Conservation (phyloP, 345 rosid genomes). For the Clarkia xantiana region DNA sequence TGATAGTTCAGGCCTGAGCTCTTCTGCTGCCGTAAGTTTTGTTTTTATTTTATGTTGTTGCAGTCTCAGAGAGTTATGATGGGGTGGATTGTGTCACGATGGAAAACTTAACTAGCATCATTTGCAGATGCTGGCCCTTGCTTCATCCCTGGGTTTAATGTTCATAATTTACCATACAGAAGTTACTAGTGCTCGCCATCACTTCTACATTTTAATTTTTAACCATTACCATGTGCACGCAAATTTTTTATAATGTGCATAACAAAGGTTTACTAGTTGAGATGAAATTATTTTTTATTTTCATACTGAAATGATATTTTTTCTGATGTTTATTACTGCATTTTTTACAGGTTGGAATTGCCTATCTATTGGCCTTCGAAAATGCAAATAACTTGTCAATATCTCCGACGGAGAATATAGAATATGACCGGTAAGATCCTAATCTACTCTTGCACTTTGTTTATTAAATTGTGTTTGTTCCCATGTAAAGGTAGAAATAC, state of each 20-base stretch:
- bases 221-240: too few relatives aligned
- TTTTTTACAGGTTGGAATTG: slow-evolving; percentile 63
- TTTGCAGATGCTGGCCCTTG: too few relatives aligned
- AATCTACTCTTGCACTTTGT: neutral
- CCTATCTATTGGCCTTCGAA: slow-evolving; percentile 86
- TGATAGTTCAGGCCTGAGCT: slow-evolving; percentile 96
- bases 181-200: too few relatives aligned
- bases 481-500: neutral
- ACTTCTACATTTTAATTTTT: too few relatives aligned
- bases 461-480: too few relatives aligned
- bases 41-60: neutral
- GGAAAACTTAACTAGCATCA: too few relatives aligned
- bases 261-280: too few relatives aligned
- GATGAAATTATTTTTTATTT: neutral
- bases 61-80: neutral
- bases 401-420: slow-evolving; percentile 69
- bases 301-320: neutral
- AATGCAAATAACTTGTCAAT: slow-evolving; percentile 50
- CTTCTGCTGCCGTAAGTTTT: slow-evolving; percentile 84
- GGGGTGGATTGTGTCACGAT: too few relatives aligned
- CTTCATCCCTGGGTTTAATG: too few relatives aligned
- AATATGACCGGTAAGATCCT: slow-evolving; percentile 54
- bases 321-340: slow-evolving; percentile 2
- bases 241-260: too few relatives aligned
- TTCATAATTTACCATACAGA: too few relatives aligned